Conservation (phyloP, 2,329 filamentous ascomycete genomes). For the Didymellaceae sp. region DNA sequence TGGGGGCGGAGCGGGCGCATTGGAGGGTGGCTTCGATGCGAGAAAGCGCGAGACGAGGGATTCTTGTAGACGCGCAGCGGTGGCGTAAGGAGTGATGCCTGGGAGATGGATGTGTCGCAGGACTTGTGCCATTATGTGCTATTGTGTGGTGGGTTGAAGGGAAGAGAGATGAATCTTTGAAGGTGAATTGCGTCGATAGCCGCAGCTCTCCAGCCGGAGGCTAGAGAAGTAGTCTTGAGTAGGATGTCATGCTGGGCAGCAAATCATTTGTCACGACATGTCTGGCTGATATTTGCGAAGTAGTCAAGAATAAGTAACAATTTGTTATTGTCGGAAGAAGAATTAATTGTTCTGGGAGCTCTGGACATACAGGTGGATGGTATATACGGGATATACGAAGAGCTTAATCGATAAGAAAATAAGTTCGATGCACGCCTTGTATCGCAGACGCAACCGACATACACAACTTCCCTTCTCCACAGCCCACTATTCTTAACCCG, state of each 20-base stretch:
- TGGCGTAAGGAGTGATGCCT: conserved; percentile 60
- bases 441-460: conserved; percentile 1
- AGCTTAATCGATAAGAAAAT: conserved; percentile 27
- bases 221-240: too few species aligned
- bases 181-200: conserved; percentile 4
- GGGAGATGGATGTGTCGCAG: conserved; percentile 68
- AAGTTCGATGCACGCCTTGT: conserved; percentile 22
- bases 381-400: too few species aligned
- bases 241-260: too few species aligned
- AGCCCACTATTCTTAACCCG: not conserved
- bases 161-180: not conserved
- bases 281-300: too few species aligned
- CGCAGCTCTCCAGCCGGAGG: not conserved
- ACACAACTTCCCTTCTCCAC: not conserved
- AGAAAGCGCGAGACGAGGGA: conserved; percentile 64
- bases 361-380: too few species aligned
- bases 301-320: too few species aligned
- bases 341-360: too few species aligned
- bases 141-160: not conserved
- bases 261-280: too few species aligned
- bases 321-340: too few species aligned
- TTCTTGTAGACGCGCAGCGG: conserved; percentile 64
- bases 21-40: conserved; percentile 61
- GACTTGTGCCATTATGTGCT: conserved; percentile 13
- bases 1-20: conserved; percentile 61